Base-by-base conservation (phyloP, 805 yeast genomes). In the Kodamaea hsintzibuensis region DNA sequence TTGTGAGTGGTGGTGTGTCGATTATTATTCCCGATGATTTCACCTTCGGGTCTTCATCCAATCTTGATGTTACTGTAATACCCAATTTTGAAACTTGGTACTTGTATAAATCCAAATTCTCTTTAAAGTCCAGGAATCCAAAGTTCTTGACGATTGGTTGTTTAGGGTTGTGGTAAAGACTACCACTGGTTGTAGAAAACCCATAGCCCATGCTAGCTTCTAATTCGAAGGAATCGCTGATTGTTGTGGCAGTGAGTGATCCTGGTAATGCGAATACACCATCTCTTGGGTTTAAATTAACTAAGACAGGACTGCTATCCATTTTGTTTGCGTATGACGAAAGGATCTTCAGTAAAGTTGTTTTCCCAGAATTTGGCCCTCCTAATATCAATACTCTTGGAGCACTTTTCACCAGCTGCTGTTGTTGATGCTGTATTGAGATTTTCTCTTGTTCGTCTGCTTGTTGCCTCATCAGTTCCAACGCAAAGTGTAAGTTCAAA, bases 101-200 rank as follows among this genome's bases (percentile, higher is more conserved):
- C 56, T 79, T 77, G 71, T 82, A 91, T 50, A 79, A 75, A 43
- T 77, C 79, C 43, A 79, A 65, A 66, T 91, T 91, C 10, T 83
- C 85, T 0, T 70, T 60, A 10, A 82, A 76, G 38, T 74, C 70
- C 48, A 85, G 89, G 51, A 85, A 78, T 0, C 98, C 99, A 69
- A 77, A 91, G 62, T 81, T 85, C 62, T 88, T 86, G 7, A 88
- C 93, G n/a, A 88, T 67, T 0, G 98, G 98, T 68, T 90, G 96
- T 66, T 90, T 89, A n/a, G 89, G 89, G 66, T 89, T 92, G 57
- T 87, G 84, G 56, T 79, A 74, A 1, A 92, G 84, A 1, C 89
- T 83, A 43, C 96, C 95, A 9, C 89, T 84, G 3, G 79, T 76
- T 0, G 91, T 83, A 56, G 84, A 77, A 19, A 88, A 83, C 47